Evolutionary conservation across 208 protist species (phyloP).

Genomic region (Porcisia deanei): DNA sequence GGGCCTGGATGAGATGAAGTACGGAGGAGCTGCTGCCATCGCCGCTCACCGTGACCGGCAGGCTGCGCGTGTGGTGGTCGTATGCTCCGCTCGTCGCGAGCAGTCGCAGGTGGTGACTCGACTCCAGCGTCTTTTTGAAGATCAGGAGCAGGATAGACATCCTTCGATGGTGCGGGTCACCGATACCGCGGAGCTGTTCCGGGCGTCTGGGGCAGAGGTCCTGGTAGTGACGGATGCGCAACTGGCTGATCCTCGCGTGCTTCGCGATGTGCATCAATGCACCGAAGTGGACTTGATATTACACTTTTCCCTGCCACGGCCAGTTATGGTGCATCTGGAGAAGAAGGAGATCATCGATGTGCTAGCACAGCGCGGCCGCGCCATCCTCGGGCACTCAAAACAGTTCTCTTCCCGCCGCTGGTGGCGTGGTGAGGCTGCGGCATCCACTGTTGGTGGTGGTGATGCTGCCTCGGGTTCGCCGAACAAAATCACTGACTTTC

Average conservation of each 20-base stretch:
- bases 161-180: conserved; percentile 35
- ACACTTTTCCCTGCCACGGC: conserved; percentile 61
- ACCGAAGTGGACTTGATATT: conserved; percentile 37
- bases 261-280: conserved; percentile 27
- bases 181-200: conserved; percentile 35
- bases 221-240: conserved; percentile 58
- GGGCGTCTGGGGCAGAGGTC: conserved; percentile 42
- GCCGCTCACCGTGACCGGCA: not conserved
- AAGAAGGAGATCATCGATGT: conserved; percentile 43
- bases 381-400: conserved; percentile 29
- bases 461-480: not conserved
- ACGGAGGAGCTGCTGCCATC: not conserved
- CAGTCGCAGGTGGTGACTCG: conserved; percentile 49
- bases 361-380: conserved; percentile 39
- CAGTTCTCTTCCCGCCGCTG: conserved; percentile 23
- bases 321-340: conserved; percentile 45
- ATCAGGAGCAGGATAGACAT: conserved; percentile 18
- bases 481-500: not conserved
- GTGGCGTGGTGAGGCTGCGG: conserved; percentile 4
- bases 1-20: not conserved
- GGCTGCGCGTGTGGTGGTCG: conserved; percentile 44
- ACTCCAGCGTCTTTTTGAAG: conserved; percentile 27
- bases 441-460: not conserved
- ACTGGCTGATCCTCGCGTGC: conserved; percentile 37
- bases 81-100: conserved; percentile 55